Percentiles rank a stretch among this genome's conserved stretches.
These are phyloP conservation scores for Aspergillus hancockii DNA, from an alignment of 495 filamentous ascomycete species.

Conservation along the genomic window DNA sequence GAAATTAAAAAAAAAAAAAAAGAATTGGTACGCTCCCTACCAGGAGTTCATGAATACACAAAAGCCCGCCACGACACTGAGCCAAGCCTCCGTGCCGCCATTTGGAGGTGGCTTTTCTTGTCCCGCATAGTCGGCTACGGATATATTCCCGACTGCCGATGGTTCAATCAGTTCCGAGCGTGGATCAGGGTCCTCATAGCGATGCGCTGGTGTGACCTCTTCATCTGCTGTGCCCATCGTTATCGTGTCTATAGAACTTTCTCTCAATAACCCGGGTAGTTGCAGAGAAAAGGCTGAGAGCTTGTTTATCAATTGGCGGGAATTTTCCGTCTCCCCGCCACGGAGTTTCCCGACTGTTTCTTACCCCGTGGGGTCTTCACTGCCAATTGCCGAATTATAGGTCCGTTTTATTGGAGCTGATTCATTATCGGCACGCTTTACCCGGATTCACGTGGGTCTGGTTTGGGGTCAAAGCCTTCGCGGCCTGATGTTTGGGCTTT, in stretches of 20 bases:
- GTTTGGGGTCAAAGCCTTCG: no score
- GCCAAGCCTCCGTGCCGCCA: slow-evolving; percentile 29
- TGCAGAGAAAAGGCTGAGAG: no score
- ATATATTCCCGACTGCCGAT: background rate
- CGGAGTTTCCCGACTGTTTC: background rate
- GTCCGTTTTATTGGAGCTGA: background rate
- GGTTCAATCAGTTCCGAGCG: background rate
- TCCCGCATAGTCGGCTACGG: background rate
- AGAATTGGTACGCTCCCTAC: no score
- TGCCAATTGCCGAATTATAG: background rate
- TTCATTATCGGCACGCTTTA: background rate
- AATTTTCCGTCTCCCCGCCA: background rate
- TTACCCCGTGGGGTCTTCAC: background rate
- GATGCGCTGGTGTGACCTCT: background rate
- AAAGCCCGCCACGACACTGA: slow-evolving; percentile 30
- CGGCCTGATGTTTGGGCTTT: no score
- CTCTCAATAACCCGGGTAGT: no score
- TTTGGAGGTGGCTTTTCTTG: slow-evolving; percentile 10
- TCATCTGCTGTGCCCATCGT: background rate
- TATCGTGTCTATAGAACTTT: background rate
- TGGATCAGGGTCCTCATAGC: background rate
- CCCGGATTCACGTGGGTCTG: background rate
- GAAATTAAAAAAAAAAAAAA: background rate
- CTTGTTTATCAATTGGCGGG: background rate
- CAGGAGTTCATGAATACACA: slow-evolving; percentile 39